Conservation (phyloP, 768 basidiomycete genomes). For the Leccinum olivaceopallidum region DNA sequence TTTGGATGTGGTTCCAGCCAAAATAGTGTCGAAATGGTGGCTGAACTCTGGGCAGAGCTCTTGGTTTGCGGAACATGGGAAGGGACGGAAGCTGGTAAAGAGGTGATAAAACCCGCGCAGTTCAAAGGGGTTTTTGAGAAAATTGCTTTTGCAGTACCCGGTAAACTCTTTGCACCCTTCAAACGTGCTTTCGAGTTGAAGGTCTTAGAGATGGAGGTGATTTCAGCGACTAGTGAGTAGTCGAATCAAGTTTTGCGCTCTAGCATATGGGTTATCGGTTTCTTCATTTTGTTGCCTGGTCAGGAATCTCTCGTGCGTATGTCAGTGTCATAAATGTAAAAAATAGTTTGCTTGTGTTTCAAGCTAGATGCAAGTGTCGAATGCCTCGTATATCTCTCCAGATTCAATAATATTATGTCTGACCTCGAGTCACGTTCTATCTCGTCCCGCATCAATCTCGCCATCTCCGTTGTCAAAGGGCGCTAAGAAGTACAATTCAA, state of each 20-base stretch:
- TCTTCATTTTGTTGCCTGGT: background rate
- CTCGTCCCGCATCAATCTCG: background rate
- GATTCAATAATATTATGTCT: background rate
- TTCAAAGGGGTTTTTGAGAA: slow-evolving; percentile 44
- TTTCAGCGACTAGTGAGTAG: slow-evolving; percentile 30
- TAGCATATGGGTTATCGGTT: background rate
- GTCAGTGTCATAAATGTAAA: background rate
- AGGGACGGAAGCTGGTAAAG: slow-evolving; percentile 20
- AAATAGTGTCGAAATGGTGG: slow-evolving; percentile 43
- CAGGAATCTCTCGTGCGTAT: background rate
- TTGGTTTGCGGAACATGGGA: slow-evolving; percentile 37
- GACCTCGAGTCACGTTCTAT: background rate
- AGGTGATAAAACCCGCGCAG: slow-evolving; percentile 26
- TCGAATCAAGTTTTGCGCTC: background rate
- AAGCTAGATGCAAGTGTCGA: too few relatives aligned
- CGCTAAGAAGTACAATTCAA: too few relatives aligned
- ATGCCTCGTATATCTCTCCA: background rate
- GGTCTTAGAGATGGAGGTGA: slow-evolving; percentile 39
- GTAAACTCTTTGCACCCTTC: slow-evolving; percentile 38
- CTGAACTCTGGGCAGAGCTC: slow-evolving; percentile 47
- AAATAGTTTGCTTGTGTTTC: background rate
- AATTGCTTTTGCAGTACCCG: slow-evolving; percentile 45
- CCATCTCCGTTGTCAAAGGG: too few relatives aligned
- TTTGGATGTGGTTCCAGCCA: slow-evolving; percentile 46
- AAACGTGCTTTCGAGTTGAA: slow-evolving; percentile 41